Percentiles rank a stretch among this genome's conserved stretches.
Evolutionary conservation across 176 grass and related monocot species (phyloP).

Genomic region (Hordeum marinum): DNA sequence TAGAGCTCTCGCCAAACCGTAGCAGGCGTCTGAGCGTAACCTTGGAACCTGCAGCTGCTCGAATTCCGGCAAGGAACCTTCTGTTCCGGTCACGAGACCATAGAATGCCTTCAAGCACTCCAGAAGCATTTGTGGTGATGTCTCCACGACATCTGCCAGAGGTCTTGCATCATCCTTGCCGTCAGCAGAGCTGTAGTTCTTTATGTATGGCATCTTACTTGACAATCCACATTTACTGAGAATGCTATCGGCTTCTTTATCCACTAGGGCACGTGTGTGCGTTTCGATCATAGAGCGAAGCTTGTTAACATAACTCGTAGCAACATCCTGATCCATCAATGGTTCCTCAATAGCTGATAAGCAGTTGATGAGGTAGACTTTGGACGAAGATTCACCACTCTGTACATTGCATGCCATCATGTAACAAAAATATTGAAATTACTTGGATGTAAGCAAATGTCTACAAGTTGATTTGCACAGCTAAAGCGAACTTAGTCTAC

Average conservation of each 20-base stretch:
- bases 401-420: conserved; percentile 32
- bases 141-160: conserved; percentile 67
- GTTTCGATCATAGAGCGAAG: conserved; percentile 61
- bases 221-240: conserved; percentile 64
- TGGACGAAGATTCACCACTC: conserved; percentile 68
- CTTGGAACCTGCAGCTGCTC: conserved; percentile 82
- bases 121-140: conserved; percentile 50
- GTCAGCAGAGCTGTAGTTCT: conserved; percentile 30
- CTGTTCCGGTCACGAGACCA: conserved; percentile 63
- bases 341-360: conserved; percentile 92
- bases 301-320: conserved; percentile 61
- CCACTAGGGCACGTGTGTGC: conserved; percentile 52
- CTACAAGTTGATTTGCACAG: not conserved
- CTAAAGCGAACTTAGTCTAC: not conserved
- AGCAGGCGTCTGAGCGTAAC: conserved; percentile 66
- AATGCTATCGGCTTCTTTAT: conserved; percentile 73
- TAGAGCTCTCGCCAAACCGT: conserved; percentile 61
- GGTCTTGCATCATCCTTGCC: conserved; percentile 32
- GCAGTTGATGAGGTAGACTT: conserved; percentile 95
- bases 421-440: conserved; percentile 18
- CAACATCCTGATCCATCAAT: conserved; percentile 63
- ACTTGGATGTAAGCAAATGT: conserved; percentile 8
- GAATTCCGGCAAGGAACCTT: conserved; percentile 92
- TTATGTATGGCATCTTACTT: conserved; percentile 75
- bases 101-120: conserved; percentile 86